These are phyloP conservation scores for Penicillium oxalicum DNA, from an alignment of 2,329 filamentous ascomycete genomes.

Conservation along the genomic window DNA sequence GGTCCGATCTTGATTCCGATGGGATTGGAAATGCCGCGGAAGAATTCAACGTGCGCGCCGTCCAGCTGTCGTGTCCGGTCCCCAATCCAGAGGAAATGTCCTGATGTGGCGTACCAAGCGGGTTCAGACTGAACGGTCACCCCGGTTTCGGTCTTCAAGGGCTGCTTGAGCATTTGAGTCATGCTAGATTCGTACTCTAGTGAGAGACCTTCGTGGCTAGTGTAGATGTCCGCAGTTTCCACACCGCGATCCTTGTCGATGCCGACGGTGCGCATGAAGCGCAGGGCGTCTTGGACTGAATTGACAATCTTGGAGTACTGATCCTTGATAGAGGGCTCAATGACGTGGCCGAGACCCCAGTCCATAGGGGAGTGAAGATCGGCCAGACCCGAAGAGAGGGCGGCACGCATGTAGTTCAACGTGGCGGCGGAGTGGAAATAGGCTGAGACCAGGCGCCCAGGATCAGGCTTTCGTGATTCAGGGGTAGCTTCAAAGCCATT, in stretches of 20 bases:
- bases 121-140: not conserved
- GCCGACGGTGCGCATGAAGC: constrained; percentile 91
- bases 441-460: constrained; percentile 74
- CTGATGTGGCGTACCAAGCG: constrained; percentile 87
- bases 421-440: constrained; percentile 96
- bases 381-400: constrained; percentile 80
- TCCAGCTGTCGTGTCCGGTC: constrained; percentile 91
- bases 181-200: constrained; percentile 90
- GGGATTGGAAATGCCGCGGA: constrained; percentile 91
- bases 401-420: constrained; percentile 82
- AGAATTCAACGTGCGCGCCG: constrained; percentile 93
- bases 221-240: constrained; percentile 90
- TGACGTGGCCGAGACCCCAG: constrained; percentile 90
- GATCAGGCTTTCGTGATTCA: constrained; percentile 73
- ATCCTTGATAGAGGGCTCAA: constrained; percentile 71
- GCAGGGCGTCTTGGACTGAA: constrained; percentile 82
- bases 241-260: constrained; percentile 78
- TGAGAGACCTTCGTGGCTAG: constrained; percentile 87
- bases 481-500: constrained; percentile 68
- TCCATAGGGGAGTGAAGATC: constrained; percentile 90
- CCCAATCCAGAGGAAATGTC: constrained; percentile 97
- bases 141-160: constrained; percentile 35
- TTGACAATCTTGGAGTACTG: constrained; percentile 81
- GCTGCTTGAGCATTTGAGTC: constrained; percentile 62
- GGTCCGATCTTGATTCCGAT: constrained; percentile 96